Evolutionary conservation across 352 stramenopile genomes (phyloP).

Genomic region (Thalassiosira exigua): DNA sequence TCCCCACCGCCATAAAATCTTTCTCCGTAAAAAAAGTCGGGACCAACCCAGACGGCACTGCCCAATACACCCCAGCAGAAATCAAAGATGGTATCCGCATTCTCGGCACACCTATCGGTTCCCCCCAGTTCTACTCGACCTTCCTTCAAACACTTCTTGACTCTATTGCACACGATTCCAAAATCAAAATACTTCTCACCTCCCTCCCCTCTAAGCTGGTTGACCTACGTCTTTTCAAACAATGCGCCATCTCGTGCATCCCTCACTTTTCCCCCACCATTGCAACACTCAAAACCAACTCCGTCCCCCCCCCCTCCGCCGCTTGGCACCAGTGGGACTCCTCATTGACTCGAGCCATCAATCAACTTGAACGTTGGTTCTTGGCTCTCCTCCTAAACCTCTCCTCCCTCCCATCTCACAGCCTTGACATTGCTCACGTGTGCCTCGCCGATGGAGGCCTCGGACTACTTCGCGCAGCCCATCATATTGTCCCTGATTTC

Average conservation of each 20-base stretch:
- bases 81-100: conserved; percentile 12
- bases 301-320: background rate
- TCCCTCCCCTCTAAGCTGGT: background rate
- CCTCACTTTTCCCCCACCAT: background rate
- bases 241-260: background rate
- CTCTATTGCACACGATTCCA: too few species aligned
- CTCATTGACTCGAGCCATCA: background rate
- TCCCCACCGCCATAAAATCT: background rate
- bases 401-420: conserved; percentile 1
- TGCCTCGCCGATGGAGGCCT: conserved; percentile 17
- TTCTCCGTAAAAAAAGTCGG: background rate
- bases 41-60: background rate
- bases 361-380: background rate
- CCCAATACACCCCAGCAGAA: conserved; percentile 4
- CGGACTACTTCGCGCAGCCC: conserved; percentile 13
- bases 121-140: background rate
- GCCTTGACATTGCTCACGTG: conserved; percentile 5
- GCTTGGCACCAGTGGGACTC: background rate
- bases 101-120: conserved; percentile 14
- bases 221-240: conserved; percentile 4
- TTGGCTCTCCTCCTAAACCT: background rate
- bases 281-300: background rate
- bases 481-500: conserved; percentile 16
- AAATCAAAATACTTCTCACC: background rate
- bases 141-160: conserved; percentile 18